Evolutionary conservation across 768 basidiomycete genomes (phyloP).

Genomic region (Russula sp.): DNA sequence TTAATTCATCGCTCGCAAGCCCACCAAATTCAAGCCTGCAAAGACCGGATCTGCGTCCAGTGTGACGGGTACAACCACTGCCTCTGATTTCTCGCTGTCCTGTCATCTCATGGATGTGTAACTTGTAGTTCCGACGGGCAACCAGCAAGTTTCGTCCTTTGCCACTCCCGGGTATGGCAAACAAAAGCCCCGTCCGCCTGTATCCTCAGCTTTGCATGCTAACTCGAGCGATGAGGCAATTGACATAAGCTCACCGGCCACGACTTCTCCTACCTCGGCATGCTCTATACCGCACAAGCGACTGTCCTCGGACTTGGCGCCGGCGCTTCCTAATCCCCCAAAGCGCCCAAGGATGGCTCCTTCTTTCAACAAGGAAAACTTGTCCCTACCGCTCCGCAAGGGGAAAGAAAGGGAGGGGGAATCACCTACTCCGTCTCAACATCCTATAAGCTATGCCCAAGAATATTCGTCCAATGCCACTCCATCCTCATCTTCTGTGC

Average conservation of each 20-base stretch:
- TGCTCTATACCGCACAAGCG: conserved; percentile 21
- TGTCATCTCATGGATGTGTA: not conserved
- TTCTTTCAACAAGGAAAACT: conserved; percentile 19
- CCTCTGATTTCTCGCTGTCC: not conserved
- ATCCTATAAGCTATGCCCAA: not conserved
- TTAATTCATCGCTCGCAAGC: conserved; percentile 1
- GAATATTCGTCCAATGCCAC: not conserved
- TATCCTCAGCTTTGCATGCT: not conserved
- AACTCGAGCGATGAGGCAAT: conserved; percentile 21
- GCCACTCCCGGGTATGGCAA: conserved; percentile 23
- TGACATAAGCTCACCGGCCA: conserved; percentile 23
- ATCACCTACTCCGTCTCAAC: not conserved
- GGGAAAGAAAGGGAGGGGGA: conserved; percentile 17
- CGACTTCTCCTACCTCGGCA: conserved; percentile 13
- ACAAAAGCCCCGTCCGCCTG: conserved; percentile 16
- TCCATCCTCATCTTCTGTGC: not conserved
- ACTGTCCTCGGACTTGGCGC: conserved; percentile 8
- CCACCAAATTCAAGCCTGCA: conserved; percentile 30
- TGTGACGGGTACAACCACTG: not conserved
- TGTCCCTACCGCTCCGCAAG: not conserved
- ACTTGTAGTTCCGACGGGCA: not conserved
- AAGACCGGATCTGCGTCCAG: conserved; percentile 11
- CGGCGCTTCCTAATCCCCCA: conserved; percentile 3
- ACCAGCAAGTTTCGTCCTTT: conserved; percentile 15
- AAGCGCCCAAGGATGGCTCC: conserved; percentile 19